phyloP scores from a whole-genome alignment of 164 flowering plant genomes.

The Vitis cinerea region DNA sequence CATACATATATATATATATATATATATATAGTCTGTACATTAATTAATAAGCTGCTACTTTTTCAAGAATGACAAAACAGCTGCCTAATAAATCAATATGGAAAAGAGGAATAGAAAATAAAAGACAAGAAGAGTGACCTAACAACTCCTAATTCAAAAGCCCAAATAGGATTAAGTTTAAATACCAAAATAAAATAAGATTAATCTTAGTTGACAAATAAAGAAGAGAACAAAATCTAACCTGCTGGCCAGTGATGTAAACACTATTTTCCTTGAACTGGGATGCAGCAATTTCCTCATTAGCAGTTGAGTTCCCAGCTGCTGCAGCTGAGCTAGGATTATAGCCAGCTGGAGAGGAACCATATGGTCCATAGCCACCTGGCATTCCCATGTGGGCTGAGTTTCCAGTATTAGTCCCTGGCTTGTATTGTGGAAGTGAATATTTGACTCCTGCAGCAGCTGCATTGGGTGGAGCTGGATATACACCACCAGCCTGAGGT shows the following conservation, averaged over 20 bases:
- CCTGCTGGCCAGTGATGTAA: constrained; percentile 85
- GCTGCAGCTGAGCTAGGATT: constrained; percentile 53
- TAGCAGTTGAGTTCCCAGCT: constrained; percentile 57
- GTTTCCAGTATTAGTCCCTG: constrained; percentile 61
- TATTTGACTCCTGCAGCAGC: constrained; percentile 58
- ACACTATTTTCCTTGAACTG: constrained; percentile 74
- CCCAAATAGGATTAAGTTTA: not conserved
- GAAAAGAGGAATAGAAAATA: not conserved
- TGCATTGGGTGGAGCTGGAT: constrained; percentile 54
- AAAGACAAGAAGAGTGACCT: too few relatives aligned
- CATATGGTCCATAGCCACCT: constrained; percentile 64
- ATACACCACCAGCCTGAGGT: constrained; percentile 62
- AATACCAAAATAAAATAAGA: not conserved
- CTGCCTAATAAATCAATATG: not conserved
- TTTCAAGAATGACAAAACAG: too few relatives aligned
- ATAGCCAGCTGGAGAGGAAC: constrained; percentile 60
- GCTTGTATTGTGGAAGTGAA: constrained; percentile 68
- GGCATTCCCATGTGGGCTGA: constrained; percentile 57
- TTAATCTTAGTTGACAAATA: not conserved
- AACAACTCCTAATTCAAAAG: not conserved
- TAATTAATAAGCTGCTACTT: too few relatives aligned
- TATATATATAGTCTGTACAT: too few relatives aligned
- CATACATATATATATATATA: too few relatives aligned
- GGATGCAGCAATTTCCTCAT: constrained; percentile 63
- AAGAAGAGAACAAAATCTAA: constrained; percentile 19